Evolutionary conservation across 108 stramenopile genomes (phyloP).

Genomic region (Pseudonitzschia pungens): DNA sequence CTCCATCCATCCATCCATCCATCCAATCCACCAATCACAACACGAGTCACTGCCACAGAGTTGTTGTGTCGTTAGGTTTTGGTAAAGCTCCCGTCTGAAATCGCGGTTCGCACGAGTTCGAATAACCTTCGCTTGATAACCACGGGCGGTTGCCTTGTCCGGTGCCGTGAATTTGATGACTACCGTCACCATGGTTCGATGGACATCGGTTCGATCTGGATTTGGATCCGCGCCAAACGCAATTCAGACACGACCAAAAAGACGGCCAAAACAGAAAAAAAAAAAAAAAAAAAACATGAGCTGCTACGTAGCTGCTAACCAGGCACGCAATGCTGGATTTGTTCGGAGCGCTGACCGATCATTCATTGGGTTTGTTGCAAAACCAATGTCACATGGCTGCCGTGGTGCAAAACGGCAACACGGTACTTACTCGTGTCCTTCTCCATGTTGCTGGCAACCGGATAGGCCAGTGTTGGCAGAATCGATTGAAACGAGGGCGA

Average conservation of each 20-base stretch:
- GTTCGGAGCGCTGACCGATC: no score
- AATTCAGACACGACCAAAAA: no score
- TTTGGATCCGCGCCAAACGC: background rate
- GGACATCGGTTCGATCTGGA: slow-evolving; percentile 14
- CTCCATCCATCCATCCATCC: no score
- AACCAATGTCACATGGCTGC: no score
- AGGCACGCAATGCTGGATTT: no score
- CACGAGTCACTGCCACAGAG: background rate
- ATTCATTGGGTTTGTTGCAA: no score
- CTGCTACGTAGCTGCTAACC: no score
- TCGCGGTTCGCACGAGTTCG: slow-evolving; percentile 8
- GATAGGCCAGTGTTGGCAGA: slow-evolving; percentile 12
- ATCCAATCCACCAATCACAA: no score
- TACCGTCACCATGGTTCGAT: slow-evolving; percentile 22
- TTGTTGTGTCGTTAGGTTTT: slow-evolving; percentile 4
- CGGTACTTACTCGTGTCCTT: slow-evolving; percentile 23
- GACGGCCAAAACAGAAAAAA: no score
- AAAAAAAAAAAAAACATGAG: no score
- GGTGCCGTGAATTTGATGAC: slow-evolving; percentile 11
- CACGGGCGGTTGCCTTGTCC: slow-evolving; percentile 1
- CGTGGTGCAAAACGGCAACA: no score
- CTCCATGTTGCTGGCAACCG: background rate
- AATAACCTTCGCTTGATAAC: slow-evolving; percentile 12
- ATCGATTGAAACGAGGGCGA: background rate
- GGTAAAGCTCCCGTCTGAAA: slow-evolving; percentile 17